Evolutionary conservation across 2,329 filamentous ascomycete species (phyloP).

Genomic region (Graphilbum ipis-grandicollis): DNA sequence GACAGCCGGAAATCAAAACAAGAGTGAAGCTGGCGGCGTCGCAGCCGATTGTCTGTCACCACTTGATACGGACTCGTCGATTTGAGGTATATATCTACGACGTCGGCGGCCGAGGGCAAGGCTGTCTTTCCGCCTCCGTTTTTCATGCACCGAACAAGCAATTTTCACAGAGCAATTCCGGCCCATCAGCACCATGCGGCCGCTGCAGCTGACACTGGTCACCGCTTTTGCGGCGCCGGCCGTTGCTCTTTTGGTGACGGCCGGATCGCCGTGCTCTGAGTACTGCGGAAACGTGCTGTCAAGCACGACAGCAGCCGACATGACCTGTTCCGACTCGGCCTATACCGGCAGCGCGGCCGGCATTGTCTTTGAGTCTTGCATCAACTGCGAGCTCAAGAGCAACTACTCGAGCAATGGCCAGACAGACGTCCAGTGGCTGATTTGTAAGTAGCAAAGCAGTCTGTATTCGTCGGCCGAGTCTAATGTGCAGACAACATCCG

Average conservation of each 20-base stretch:
- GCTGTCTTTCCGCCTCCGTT: no score
- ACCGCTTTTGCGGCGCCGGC: slow-evolving; percentile 9
- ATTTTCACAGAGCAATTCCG: no score
- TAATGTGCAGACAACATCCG: slow-evolving; percentile 38
- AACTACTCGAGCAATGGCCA: slow-evolving; percentile 21
- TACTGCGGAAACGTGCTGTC: slow-evolving; percentile 36
- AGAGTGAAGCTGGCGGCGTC: no score
- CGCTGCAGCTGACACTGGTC: slow-evolving; percentile 7
- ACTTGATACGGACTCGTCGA: no score
- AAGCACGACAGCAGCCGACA: slow-evolving; percentile 25
- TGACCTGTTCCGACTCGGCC: slow-evolving; percentile 26
- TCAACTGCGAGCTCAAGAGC: slow-evolving; percentile 34
- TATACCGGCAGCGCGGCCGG: slow-evolving; percentile 22
- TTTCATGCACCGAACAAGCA: no score
- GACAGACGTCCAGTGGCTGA: slow-evolving; percentile 33
- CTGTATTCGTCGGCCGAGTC: no score
- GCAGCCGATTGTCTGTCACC: no score
- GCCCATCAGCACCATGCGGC: slow-evolving; percentile 7
- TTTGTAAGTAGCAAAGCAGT: no score
- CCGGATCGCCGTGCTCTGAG: slow-evolving; percentile 29
- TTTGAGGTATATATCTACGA: no score
- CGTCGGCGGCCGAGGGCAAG: no score
- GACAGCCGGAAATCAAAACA: no score
- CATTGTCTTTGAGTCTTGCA: slow-evolving; percentile 31
- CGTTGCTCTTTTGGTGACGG: slow-evolving; percentile 22